These are phyloP conservation scores for Phoma sp. DNA, from an alignment of 2,329 filamentous ascomycete species.

Conservation along the genomic window DNA sequence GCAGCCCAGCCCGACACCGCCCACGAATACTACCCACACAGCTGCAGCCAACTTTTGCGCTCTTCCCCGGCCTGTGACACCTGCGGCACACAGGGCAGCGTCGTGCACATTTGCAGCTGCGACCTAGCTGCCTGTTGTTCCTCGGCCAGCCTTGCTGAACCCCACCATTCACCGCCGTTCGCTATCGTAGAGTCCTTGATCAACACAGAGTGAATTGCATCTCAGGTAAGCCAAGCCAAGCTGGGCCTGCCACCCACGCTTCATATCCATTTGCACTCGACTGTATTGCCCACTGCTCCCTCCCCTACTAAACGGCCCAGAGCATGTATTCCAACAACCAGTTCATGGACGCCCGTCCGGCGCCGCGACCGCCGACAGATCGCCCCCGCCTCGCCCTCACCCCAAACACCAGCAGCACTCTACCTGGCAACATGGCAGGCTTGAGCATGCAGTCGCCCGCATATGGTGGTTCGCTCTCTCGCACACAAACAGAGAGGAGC, in stretches of 20 bases:
- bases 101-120: constrained; percentile 9
- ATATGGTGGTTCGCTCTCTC: constrained; percentile 47
- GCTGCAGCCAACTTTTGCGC: constrained; percentile 1
- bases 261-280: background rate
- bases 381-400: constrained; percentile 81
- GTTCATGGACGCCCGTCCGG: constrained; percentile 97
- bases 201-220: constrained; percentile 29
- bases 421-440: constrained; percentile 79
- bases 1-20: constrained; percentile 25
- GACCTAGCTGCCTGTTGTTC: constrained; percentile 15
- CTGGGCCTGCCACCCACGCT: background rate
- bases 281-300: no score
- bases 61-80: constrained; percentile 4
- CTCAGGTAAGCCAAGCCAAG: constrained; percentile 32
- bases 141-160: constrained; percentile 13
- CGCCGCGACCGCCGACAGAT: constrained; percentile 85
- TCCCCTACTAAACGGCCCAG: constrained; percentile 10
- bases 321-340: constrained; percentile 68
- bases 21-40: constrained; percentile 15
- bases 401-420: constrained; percentile 68
- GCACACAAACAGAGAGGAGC: constrained; percentile 51
- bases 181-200: constrained; percentile 16
- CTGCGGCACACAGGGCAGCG: background rate
- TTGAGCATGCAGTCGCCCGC: constrained; percentile 72
- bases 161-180: constrained; percentile 40